Evolutionary conservation across 2,329 filamentous ascomycete species (phyloP), one percentile per base, ranked within the genome.

Genomic region (Zasmidium citrigriseum): DNA sequence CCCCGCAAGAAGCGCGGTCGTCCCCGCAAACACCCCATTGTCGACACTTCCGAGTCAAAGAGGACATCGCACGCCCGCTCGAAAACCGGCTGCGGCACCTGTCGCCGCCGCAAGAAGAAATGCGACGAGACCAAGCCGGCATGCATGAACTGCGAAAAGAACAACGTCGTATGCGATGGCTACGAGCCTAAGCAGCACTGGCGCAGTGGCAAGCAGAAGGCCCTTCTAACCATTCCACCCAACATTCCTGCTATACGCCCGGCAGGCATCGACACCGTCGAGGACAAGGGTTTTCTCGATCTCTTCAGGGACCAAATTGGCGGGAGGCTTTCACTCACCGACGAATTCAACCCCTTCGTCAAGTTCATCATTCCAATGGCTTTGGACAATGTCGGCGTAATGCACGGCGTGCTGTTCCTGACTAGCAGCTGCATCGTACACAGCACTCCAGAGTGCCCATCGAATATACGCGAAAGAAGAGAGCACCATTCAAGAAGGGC

Each of bases 81-180:
- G 50, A 84, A 85, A 71, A 80, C 79, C 12, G 83, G 83, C 7
- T 85, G 83, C 68, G 82, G 82, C 52, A 86, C 83, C 54, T 86
- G 83, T 75, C 76, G 83, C 54, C 78, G 82, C 63, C 76, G 83
- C 55, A 86, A 86, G 75, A 86, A 86, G 79, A 86, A 85, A 70
- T 86, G 83, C 67, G 78, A 81, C 64, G 79, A 81, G 66, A 76
- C 76, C 46, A 78, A 76, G 64, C 77, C 77, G 38, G 70, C 70
- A 45, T 81, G 90, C 67, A 82, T 91, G 74, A 96, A 96, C 68
- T 96, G 92, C 70, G 89, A 95, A 76, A 96, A 96, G 81, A 96
- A 96, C 72, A 91, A 91, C 9, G 90, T 96, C 12, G 86, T 93
- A 12, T 96, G 92, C 71, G 91, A 96, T 75, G 92, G 92, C 12